Conservation (phyloP, 1,284 basidiomycete genomes). For the Pseudozyma pruni region DNA sequence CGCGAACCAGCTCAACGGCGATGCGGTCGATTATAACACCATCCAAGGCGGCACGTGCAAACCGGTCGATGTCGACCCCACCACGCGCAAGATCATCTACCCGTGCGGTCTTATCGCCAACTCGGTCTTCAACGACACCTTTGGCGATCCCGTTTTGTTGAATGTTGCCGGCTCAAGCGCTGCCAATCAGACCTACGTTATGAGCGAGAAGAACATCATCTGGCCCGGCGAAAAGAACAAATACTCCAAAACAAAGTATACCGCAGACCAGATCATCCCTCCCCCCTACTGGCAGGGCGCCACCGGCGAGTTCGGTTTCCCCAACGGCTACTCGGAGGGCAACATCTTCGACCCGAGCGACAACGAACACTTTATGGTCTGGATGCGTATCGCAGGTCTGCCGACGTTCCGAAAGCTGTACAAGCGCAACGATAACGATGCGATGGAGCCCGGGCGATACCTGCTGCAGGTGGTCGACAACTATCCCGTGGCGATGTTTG, state of each 20-base stretch:
- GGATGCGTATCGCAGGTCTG: constrained; percentile 98
- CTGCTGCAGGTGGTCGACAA: constrained; percentile 83
- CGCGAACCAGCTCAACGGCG: constrained; percentile 84
- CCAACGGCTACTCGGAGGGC: constrained; percentile 77
- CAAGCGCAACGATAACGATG: constrained; percentile 84
- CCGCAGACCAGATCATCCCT: constrained; percentile 77
- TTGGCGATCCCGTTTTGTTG: constrained; percentile 75
- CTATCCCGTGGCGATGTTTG: constrained; percentile 90
- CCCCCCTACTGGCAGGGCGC: constrained; percentile 83
- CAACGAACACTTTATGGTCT: constrained; percentile 97
- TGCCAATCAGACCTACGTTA: constrained; percentile 73
- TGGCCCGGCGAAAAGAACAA: constrained; percentile 95
- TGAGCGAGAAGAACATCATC: constrained; percentile 84
- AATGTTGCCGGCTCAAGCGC: constrained; percentile 72
- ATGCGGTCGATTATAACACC: constrained; percentile 71
- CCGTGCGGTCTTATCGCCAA: constrained; percentile 98
- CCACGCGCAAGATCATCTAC: constrained; percentile 71
- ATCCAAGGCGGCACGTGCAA: constrained; percentile 81
- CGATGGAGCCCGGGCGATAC: constrained; percentile 81
- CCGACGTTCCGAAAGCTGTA: constrained; percentile 97
- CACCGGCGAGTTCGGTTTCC: constrained; percentile 71
- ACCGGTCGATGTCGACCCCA: constrained; percentile 75
- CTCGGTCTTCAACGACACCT: constrained; percentile 96
- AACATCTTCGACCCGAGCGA: constrained; percentile 79
- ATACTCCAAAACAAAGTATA: constrained; percentile 72